A percentile compares a stretch with the other conserved stretches of the same genome.
phyloP scores from a whole-genome alignment of 2,329 filamentous ascomycete species.

The Trichophyton verrucosum region DNA sequence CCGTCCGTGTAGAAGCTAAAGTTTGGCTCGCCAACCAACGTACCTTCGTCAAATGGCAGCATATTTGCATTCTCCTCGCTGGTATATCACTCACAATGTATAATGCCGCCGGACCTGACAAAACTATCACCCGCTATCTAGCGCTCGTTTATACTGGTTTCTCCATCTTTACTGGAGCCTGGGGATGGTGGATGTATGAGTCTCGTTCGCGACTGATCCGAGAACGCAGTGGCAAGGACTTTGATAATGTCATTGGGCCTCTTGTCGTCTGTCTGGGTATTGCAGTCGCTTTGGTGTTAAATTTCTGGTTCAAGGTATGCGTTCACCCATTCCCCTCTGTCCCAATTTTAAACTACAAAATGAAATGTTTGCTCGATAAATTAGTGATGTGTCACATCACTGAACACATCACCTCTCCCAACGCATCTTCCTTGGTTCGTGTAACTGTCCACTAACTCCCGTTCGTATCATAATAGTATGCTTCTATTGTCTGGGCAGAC shows the following conservation, averaged over 20 bases:
- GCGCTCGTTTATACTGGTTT: slow-evolving; percentile 75
- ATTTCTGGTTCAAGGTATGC: slow-evolving; percentile 66
- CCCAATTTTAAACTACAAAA: too few relatives aligned
- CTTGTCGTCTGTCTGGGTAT: slow-evolving; percentile 70
- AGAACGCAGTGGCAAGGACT: slow-evolving; percentile 77
- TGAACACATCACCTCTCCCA: not conserved
- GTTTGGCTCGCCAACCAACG: slow-evolving; percentile 98
- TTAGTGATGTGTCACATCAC: not conserved
- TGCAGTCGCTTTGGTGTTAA: slow-evolving; percentile 65
- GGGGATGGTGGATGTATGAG: slow-evolving; percentile 79
- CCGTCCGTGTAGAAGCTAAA: slow-evolving; percentile 88
- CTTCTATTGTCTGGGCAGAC: slow-evolving; percentile 14
- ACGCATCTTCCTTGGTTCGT: not conserved
- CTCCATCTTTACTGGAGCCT: slow-evolving; percentile 68
- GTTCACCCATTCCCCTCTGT: not conserved
- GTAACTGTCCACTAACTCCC: not conserved
- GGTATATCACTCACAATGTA: slow-evolving; percentile 73
- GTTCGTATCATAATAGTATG: slow-evolving; percentile 16
- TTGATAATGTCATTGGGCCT: slow-evolving; percentile 79
- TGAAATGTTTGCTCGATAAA: not conserved
- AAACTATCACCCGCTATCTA: slow-evolving; percentile 62
- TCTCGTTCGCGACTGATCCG: slow-evolving; percentile 66
- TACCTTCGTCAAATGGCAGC: slow-evolving; percentile 98
- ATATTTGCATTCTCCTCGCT: slow-evolving; percentile 79
- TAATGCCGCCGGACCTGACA: slow-evolving; percentile 66